These are phyloP conservation scores for Hypoxylon sp. DNA, from an alignment of 2,329 filamentous ascomycete species.

Conservation along the genomic window DNA sequence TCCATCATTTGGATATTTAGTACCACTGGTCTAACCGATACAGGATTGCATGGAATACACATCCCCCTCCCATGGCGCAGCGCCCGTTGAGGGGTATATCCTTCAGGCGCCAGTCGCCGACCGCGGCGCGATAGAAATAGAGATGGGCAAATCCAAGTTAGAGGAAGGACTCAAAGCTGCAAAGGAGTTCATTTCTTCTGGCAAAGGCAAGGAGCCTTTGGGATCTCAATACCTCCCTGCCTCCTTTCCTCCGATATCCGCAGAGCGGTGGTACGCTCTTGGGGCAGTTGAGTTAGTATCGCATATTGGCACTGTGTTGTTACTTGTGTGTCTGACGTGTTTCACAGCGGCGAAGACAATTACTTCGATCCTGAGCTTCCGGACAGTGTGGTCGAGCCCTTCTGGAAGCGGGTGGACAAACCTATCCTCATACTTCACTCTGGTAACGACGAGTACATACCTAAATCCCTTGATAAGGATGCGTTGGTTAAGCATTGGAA, in stretches of 20 bases:
- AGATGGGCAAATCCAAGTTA: conserved; percentile 55
- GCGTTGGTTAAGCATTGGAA: conserved; percentile 67
- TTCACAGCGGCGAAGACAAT: conserved; percentile 76
- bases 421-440: conserved; percentile 72
- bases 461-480: conserved; percentile 64
- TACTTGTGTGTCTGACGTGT: conserved; percentile 7
- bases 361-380: conserved; percentile 84
- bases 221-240: conserved; percentile 54
- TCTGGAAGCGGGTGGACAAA: conserved; percentile 71
- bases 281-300: conserved; percentile 57
- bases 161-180: conserved; percentile 59
- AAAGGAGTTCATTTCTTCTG: conserved; percentile 62
- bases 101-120: conserved; percentile 84
- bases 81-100: conserved; percentile 76
- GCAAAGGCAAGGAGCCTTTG: conserved; percentile 64
- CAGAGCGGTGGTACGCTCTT: conserved; percentile 62
- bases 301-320: background rate
- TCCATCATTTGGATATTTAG: background rate
- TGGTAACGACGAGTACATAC: conserved; percentile 72
- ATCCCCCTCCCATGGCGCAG: conserved; percentile 51
- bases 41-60: conserved; percentile 67
- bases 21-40: conserved; percentile 12
- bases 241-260: conserved; percentile 58
- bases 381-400: conserved; percentile 61
- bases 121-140: conserved; percentile 66